A percentile compares a stretch with the other conserved stretches of the same genome.
These are phyloP conservation scores for Candida albicans DNA, from an alignment of 1,139 yeast species.

Conservation along the genomic window DNA sequence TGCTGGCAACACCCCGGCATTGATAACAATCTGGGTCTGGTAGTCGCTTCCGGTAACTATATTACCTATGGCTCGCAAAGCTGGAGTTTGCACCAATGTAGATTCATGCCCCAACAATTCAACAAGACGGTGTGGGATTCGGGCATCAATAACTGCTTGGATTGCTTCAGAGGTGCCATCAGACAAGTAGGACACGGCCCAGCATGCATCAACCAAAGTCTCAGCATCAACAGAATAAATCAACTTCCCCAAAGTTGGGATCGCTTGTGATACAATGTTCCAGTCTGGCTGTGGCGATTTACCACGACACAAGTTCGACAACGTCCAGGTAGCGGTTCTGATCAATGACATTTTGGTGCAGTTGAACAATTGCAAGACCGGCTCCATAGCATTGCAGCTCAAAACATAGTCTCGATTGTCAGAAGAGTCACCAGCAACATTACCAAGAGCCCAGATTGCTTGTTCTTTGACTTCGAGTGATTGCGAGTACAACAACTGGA, in stretches of 20 bases:
- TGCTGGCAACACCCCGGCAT: constrained; percentile 88
- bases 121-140: constrained; percentile 91
- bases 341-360: constrained; percentile 83
- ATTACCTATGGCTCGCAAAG: constrained; percentile 95
- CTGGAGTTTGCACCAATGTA: constrained; percentile 92
- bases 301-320: constrained; percentile 95
- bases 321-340: constrained; percentile 97
- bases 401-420: constrained; percentile 86
- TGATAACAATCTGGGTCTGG: constrained; percentile 93
- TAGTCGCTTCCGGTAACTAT: constrained; percentile 95
- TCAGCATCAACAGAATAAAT: constrained; percentile 90
- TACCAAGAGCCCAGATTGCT: constrained; percentile 99
- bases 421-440: constrained; percentile 96
- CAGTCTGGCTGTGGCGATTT: constrained; percentile 96
- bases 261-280: constrained; percentile 79
- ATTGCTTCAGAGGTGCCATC: constrained; percentile 93
- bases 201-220: constrained; percentile 94
- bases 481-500: constrained; percentile 72
- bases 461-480: constrained; percentile 95
- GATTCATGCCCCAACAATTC: constrained; percentile 84
- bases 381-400: constrained; percentile 83
- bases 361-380: constrained; percentile 76
- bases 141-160: constrained; percentile 95
- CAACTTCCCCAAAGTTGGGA: constrained; percentile 89
- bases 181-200: constrained; percentile 95